A percentile compares a stretch with the other conserved stretches of the same genome.
phyloP scores from a whole-genome alignment of 1,284 basidiomycete genomes.

The Vanrija sp. region DNA sequence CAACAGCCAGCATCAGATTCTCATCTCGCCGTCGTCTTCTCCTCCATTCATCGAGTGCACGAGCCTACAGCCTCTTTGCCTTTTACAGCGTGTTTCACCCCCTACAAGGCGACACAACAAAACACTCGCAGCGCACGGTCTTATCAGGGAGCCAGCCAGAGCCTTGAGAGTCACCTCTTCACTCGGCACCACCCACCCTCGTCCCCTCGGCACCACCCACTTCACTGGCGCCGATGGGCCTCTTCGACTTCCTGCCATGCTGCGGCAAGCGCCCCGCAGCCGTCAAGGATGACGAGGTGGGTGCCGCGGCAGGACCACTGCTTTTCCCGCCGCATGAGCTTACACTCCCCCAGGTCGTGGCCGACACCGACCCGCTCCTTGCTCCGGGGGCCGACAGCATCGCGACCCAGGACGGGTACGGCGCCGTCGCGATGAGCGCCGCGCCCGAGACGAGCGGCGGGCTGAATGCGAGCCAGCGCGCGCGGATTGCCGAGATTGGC shows the following conservation, averaged over 20 bases:
- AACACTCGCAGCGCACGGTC: too few species aligned
- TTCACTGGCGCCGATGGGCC: slow-evolving; percentile 2
- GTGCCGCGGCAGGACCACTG: neutral
- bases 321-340: neutral
- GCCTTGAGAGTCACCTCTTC: too few species aligned
- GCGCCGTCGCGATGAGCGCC: slow-evolving; percentile 8
- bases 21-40: too few species aligned
- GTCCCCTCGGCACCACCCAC: too few species aligned
- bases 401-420: slow-evolving; percentile 13
- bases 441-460: slow-evolving; percentile 2
- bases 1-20: too few species aligned
- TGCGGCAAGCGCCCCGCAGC: slow-evolving; percentile 4
- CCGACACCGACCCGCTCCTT: slow-evolving; percentile 14
- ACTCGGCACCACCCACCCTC: too few species aligned
- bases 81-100: too few species aligned
- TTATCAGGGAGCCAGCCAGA: too few species aligned
- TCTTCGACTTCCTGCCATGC: slow-evolving; percentile 14
- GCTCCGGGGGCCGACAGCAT: slow-evolving; percentile 12
- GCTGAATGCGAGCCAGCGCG: slow-evolving; percentile 9
- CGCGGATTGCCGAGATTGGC: slow-evolving; percentile 15
- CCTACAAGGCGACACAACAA: too few species aligned
- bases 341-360: neutral
- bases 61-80: too few species aligned
- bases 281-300: slow-evolving; percentile 8
- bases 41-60: too few species aligned